Conservation (phyloP, 202 grass and related monocot species). For the Sporobolus alterniflorus region DNA sequence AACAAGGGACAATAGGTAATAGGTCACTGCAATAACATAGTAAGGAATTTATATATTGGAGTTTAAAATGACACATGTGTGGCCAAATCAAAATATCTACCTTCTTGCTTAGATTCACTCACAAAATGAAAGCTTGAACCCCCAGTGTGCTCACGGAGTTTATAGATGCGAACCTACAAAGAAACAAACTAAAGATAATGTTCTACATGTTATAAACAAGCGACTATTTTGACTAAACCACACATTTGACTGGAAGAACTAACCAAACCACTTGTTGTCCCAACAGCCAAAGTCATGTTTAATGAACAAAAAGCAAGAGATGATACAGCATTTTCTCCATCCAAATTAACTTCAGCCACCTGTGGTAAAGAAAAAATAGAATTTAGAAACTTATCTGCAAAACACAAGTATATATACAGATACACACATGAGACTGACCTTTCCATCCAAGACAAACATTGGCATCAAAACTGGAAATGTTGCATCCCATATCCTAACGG, state of each 20-base stretch:
- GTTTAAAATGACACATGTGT: conserved; percentile 13
- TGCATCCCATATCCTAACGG: conserved; percentile 95
- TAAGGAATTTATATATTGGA: not conserved
- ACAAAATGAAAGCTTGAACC: conserved; percentile 84
- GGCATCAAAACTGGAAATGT: conserved; percentile 79
- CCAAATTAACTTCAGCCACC: conserved; percentile 70
- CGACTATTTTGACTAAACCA: conserved; percentile 28
- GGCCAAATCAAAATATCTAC: conserved; percentile 62
- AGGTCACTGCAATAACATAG: not conserved
- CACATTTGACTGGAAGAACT: conserved; percentile 53
- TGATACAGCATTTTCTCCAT: conserved; percentile 72
- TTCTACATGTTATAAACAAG: conserved; percentile 16
- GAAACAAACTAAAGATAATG: conserved; percentile 21
- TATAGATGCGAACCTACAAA: conserved; percentile 85
- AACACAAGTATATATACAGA: conserved; percentile 6
- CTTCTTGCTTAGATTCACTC: conserved; percentile 78
- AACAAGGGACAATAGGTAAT: not conserved
- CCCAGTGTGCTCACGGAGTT: conserved; percentile 72
- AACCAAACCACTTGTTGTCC: conserved; percentile 92
- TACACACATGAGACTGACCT: conserved; percentile 55
- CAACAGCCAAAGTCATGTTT: conserved; percentile 86
- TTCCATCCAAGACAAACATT: conserved; percentile 86
- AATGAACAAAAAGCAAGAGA: conserved; percentile 72
- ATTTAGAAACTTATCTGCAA: not conserved
- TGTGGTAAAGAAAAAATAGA: conserved; percentile 46